Conservation (phyloP, 2,329 filamentous ascomycete species). For the Rutstroemia sp. region DNA sequence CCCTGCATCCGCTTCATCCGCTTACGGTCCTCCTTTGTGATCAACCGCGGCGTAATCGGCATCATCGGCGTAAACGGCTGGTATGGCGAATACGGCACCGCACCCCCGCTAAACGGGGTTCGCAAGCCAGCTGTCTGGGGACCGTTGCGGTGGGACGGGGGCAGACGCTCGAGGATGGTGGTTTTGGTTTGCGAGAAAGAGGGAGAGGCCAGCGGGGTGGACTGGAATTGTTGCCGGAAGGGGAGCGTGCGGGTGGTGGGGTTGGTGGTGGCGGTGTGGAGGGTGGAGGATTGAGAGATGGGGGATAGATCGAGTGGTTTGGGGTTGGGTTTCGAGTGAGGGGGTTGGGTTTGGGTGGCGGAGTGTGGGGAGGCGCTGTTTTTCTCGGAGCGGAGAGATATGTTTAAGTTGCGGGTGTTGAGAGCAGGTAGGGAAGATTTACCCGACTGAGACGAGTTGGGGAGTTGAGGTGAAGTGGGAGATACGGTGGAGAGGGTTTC, state of each 20-base stretch:
- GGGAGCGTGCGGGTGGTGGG: constrained; percentile 41
- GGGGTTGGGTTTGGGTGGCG: constrained; percentile 2
- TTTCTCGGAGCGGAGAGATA: constrained; percentile 18
- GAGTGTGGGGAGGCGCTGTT: constrained; percentile 17
- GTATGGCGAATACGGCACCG: constrained; percentile 69
- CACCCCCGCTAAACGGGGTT: constrained; percentile 54
- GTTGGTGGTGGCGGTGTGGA: constrained; percentile 16
- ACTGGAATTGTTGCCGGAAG: constrained; percentile 54
- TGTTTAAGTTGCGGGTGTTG: constrained; percentile 4
- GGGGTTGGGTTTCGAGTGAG: constrained; percentile 8
- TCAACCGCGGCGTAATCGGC: constrained; percentile 68
- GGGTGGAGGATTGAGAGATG: constrained; percentile 1
- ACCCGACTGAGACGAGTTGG: neutral
- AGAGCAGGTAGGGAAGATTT: neutral
- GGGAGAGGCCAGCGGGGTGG: constrained; percentile 41
- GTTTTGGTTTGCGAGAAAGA: constrained; percentile 44
- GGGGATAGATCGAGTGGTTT: neutral
- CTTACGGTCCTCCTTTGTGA: constrained; percentile 64
- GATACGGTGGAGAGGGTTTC: constrained; percentile 20
- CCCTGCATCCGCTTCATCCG: constrained; percentile 53
- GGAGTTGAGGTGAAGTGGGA: constrained; percentile 1
- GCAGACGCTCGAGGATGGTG: constrained; percentile 53
- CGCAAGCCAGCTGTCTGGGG: constrained; percentile 42
- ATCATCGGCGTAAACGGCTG: constrained; percentile 71
- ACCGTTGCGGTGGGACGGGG: constrained; percentile 40